Evolutionary conservation across 129 eudicot species (phyloP).

Genomic region (Lonicera japonica): DNA sequence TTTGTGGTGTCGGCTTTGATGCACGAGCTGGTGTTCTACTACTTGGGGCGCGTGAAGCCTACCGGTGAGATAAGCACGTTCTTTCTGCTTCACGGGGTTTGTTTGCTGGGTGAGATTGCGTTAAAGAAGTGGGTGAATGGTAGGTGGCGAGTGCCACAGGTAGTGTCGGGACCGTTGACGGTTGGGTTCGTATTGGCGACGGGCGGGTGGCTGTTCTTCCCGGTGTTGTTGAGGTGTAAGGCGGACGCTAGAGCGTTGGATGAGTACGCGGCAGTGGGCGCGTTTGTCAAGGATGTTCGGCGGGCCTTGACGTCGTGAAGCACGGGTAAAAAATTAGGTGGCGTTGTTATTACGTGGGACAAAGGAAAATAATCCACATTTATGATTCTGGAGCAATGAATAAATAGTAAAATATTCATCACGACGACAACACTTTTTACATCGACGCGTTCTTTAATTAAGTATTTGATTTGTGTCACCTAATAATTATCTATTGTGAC

Average conservation of each 20-base stretch:
- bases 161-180: constrained; percentile 23
- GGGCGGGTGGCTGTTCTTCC: constrained; percentile 49
- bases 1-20: constrained; percentile 62
- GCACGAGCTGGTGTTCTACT: constrained; percentile 65
- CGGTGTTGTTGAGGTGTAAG: constrained; percentile 33
- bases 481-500: too few relatives aligned
- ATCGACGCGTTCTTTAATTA: too few relatives aligned
- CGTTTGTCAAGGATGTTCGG: constrained; percentile 21
- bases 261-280: constrained; percentile 32
- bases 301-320: not conserved
- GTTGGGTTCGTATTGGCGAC: constrained; percentile 39
- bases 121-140: constrained; percentile 37
- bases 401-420: too few relatives aligned
- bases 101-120: constrained; percentile 38
- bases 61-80: constrained; percentile 52
- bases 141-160: constrained; percentile 30
- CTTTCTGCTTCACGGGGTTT: constrained; percentile 64
- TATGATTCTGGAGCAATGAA: too few relatives aligned
- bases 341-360: too few relatives aligned
- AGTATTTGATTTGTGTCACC: too few relatives aligned
- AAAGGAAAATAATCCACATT: too few relatives aligned
- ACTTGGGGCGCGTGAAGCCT: constrained; percentile 45
- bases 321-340: too few relatives aligned
- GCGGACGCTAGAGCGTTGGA: constrained; percentile 32
- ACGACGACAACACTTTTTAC: too few relatives aligned